phyloP scores from a whole-genome alignment of 306 rosid species.

The Castanopsis chinensis region DNA sequence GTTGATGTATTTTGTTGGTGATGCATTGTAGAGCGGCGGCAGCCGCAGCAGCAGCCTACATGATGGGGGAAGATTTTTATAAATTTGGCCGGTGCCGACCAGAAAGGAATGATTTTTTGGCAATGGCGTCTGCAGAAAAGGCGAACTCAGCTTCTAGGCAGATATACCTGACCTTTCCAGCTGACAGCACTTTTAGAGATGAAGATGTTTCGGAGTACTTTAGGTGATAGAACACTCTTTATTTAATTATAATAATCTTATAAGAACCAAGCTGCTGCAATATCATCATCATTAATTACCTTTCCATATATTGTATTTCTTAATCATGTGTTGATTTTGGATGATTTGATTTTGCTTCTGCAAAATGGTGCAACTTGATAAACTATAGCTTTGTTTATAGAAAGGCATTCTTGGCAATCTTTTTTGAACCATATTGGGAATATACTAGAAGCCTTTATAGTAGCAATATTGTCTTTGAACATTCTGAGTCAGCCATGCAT shows the following conservation, averaged over 20 bases:
- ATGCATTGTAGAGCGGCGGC: constrained; percentile 56
- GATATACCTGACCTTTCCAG: constrained; percentile 94
- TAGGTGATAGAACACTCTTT: constrained; percentile 46
- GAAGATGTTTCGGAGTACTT: constrained; percentile 97
- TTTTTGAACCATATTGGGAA: not conserved
- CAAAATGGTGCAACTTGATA: too few species aligned
- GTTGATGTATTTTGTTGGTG: constrained; percentile 11
- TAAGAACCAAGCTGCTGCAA: not conserved
- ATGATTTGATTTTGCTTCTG: too few species aligned
- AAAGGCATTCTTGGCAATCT: not conserved
- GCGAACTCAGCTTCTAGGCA: constrained; percentile 85
- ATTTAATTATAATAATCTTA: not conserved
- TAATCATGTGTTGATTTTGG: not conserved
- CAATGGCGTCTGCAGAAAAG: constrained; percentile 61
- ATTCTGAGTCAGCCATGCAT: not conserved
- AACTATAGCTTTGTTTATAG: too few species aligned
- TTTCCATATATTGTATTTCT: not conserved
- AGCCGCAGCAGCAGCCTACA: constrained; percentile 43
- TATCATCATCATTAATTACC: not conserved
- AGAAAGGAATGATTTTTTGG: constrained; percentile 78
- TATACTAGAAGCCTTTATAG: not conserved
- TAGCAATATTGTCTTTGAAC: not conserved
- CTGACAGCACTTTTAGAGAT: constrained; percentile 94
- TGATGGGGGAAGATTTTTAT: constrained; percentile 77
- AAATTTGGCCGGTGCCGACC: constrained; percentile 59